Conservation (phyloP, 2,329 filamentous ascomycete species). For the Albifimbria verrucaria region DNA sequence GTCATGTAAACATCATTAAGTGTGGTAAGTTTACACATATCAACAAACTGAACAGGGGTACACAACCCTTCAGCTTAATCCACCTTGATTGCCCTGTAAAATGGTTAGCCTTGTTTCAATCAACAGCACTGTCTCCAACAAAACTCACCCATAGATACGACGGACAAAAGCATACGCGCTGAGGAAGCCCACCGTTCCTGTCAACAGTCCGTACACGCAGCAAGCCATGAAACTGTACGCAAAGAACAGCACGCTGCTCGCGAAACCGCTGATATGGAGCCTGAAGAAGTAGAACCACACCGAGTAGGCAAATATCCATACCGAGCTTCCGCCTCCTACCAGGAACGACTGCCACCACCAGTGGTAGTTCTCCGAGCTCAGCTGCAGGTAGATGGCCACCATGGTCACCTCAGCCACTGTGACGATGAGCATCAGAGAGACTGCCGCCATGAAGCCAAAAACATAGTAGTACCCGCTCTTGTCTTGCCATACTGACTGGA, state of each 20-base stretch:
- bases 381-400: conserved; percentile 76
- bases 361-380: conserved; percentile 82
- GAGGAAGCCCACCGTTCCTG: conserved; percentile 81
- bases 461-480: conserved; percentile 92
- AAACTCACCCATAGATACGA: conserved; percentile 72
- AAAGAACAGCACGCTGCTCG: conserved; percentile 80
- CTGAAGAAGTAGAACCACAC: conserved; percentile 81
- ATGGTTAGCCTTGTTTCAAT: conserved; percentile 4
- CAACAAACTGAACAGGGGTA: too few species aligned
- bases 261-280: conserved; percentile 76
- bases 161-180: conserved; percentile 81
- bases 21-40: too few species aligned
- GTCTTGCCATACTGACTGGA: conserved; percentile 85
- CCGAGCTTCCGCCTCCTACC: conserved; percentile 69
- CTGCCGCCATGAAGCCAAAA: conserved; percentile 78
- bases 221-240: conserved; percentile 81
- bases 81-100: conserved; percentile 46
- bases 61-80: too few species aligned
- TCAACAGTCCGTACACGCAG: conserved; percentile 74
- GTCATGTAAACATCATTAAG: too few species aligned
- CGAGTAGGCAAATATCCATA: conserved; percentile 83
- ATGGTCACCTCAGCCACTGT: conserved; percentile 82
- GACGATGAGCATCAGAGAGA: conserved; percentile 67
- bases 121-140: not conserved
- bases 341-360: conserved; percentile 94